Evolutionary conservation across 805 yeast genomes (phyloP), one percentile per base, ranked within the genome.

Genomic region (Ogataea pilisensis): DNA sequence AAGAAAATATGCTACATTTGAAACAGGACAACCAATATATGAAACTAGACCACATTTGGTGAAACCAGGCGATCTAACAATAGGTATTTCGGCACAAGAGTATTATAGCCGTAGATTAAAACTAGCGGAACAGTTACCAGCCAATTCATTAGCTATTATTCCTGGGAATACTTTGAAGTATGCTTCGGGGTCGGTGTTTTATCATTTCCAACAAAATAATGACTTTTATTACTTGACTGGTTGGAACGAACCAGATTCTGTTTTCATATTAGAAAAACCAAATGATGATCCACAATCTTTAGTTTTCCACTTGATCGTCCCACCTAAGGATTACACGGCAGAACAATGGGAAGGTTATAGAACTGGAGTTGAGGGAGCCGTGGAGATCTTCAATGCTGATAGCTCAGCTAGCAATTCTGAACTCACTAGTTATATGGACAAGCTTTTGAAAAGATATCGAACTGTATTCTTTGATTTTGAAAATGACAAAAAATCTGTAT

Each of bases 341-440:
- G 99, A 93, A 63, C 78, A 83, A 48, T 93, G 99, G 99, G 97
- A 91, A 53, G 99, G 99, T 11, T 82, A 77, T 33, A 75, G 95
- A 52, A 83, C 95, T 14, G 99, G 99, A 1, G 72, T 81, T 3
- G 77, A 81, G 35, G 96, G 95, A 13, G 96, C 83, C 0, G 65
- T 64, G 31, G 91, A 88, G 37, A 78, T 81, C 34, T 93, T 93
- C 66, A 93, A 91, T 58, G 95, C 96, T 3, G 97, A 89, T 61
- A 72, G 72, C 37, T 80, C 85, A 6, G 73, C 73, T 30, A 75
- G 76, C 33, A 71, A 75, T 30, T 68, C 72, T 24, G 55, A 63
- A 6, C 55, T 79, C 12, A 64, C 65, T 7, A 42, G 56, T 3
- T 72, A 77, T 48, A 45, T 85, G 28, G 61, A 63, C 12, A 67